phyloP scores from a whole-genome alignment of 169 alveolate genomes.

The Hepatocystis sp. region DNA sequence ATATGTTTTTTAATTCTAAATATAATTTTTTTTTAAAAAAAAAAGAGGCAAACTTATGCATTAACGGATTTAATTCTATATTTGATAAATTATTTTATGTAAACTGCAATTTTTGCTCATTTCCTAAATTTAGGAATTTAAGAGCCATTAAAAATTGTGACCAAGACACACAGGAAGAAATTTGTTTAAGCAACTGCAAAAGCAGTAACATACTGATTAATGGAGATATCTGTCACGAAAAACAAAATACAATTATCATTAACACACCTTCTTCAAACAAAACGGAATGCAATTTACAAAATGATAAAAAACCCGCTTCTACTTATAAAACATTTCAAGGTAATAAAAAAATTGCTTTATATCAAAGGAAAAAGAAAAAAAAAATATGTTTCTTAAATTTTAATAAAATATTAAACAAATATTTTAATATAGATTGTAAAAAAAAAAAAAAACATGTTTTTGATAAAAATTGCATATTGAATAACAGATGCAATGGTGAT shows the following conservation, averaged over 20 bases:
- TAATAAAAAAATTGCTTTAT: neutral
- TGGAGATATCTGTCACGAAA: slow-evolving; percentile 1
- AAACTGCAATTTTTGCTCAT: neutral
- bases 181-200: too few relatives aligned
- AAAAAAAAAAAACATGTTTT: slow-evolving; percentile 2
- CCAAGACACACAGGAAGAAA: slow-evolving; percentile 1
- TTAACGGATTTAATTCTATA: slow-evolving; percentile 1
- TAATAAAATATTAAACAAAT: slow-evolving; percentile 23
- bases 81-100: slow-evolving; percentile 10
- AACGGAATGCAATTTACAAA: neutral
- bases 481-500: neutral
- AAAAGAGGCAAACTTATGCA: slow-evolving; percentile 2
- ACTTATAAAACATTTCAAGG: neutral
- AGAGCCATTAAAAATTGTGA: neutral
- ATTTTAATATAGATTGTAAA: slow-evolving; percentile 7
- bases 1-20: neutral
- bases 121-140: slow-evolving; percentile 1
- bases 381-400: slow-evolving; percentile 1
- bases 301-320: neutral
- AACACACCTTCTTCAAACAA: neutral
- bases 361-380: slow-evolving; percentile 1
- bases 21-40: slow-evolving; percentile 9
- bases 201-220: too few relatives aligned
- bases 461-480: neutral
- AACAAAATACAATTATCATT: neutral